Percentiles rank a stretch among this genome's conserved stretches.
Evolutionary conservation across 352 stramenopile genomes (phyloP).

Genomic region (Globisporangium okanoganense): DNA sequence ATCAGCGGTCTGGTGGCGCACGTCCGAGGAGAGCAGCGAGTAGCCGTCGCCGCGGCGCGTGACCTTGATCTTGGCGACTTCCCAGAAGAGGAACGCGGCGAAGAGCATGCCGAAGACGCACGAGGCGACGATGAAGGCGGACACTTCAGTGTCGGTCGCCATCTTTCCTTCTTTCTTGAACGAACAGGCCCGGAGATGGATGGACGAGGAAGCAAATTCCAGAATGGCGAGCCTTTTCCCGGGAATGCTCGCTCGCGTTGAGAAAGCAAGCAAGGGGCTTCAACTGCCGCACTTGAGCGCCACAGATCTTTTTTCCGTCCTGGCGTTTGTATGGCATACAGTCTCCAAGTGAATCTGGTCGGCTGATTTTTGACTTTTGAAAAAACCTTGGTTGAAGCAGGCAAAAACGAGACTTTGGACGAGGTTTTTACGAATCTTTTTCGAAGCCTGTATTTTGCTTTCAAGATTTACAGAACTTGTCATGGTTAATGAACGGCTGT

Average conservation of each 20-base stretch:
- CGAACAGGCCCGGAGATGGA: constrained; percentile 8
- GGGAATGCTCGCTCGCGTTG: too few relatives aligned
- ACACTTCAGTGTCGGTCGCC: constrained; percentile 52
- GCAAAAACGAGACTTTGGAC: constrained; percentile 7
- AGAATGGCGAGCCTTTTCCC: constrained; percentile 34
- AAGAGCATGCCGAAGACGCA: constrained; percentile 81
- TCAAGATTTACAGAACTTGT: not conserved
- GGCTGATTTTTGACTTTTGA: constrained; percentile 10
- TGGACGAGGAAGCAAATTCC: constrained; percentile 52
- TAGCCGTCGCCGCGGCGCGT: constrained; percentile 82
- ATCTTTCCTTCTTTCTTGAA: constrained; percentile 28
- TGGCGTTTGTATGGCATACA: constrained; percentile 27
- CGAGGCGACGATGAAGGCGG: constrained; percentile 60
- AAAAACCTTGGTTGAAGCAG: constrained; percentile 16
- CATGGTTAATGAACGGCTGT: not conserved
- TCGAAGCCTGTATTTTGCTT: not conserved
- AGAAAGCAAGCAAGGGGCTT: too few relatives aligned
- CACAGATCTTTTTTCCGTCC: constrained; percentile 16
- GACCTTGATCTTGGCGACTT: constrained; percentile 88
- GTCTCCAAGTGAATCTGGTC: constrained; percentile 7
- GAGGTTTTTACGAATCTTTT: not conserved
- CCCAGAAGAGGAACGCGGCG: constrained; percentile 81
- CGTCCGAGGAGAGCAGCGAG: constrained; percentile 64
- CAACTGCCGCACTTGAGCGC: constrained; percentile 16
- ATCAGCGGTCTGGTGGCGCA: constrained; percentile 79